Percentiles rank a stretch among this genome's conserved stretches.
These are phyloP conservation scores for Suhomyces anneliseae DNA, from an alignment of 1,139 yeast genomes.

Conservation along the genomic window DNA sequence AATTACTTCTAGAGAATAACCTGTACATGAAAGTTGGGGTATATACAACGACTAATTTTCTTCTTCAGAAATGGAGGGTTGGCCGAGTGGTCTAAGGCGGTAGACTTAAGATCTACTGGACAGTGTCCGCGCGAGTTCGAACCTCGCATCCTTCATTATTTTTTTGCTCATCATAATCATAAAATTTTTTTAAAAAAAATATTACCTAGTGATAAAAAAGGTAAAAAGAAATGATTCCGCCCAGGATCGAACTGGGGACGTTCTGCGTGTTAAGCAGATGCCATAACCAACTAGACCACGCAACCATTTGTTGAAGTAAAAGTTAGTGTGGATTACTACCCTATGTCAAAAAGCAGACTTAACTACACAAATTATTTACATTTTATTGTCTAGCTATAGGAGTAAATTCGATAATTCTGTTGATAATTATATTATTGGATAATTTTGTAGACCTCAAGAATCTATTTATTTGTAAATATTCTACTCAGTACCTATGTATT, in stretches of 20 bases:
- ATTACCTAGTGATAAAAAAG: too few relatives aligned
- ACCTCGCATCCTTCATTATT: constrained; percentile 76
- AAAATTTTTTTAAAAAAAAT: too few relatives aligned
- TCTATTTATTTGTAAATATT: too few relatives aligned
- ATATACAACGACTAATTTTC: not conserved
- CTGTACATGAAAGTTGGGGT: not conserved
- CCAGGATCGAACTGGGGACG: constrained; percentile 99
- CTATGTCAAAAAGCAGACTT: too few relatives aligned
- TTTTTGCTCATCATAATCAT: constrained; percentile 22
- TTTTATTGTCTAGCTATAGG: too few relatives aligned
- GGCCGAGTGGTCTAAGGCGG: constrained; percentile 58
- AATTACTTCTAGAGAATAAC: too few relatives aligned
- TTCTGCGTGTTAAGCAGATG: constrained; percentile 99
- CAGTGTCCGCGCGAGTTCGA: constrained; percentile 82
- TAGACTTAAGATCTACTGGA: constrained; percentile 53
- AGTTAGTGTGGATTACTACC: not conserved
- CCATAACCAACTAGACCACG: constrained; percentile 98
- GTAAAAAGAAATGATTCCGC: constrained; percentile 67
- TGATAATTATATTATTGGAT: too few relatives aligned
- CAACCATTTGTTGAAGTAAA: constrained; percentile 24
- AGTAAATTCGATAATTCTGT: too few relatives aligned
- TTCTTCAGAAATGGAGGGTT: constrained; percentile 35
- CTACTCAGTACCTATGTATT: too few relatives aligned
- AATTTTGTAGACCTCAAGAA: too few relatives aligned
- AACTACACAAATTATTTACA: too few relatives aligned